Conservation (phyloP, 352 stramenopile species). For the Plasmopara viticola region DNA sequence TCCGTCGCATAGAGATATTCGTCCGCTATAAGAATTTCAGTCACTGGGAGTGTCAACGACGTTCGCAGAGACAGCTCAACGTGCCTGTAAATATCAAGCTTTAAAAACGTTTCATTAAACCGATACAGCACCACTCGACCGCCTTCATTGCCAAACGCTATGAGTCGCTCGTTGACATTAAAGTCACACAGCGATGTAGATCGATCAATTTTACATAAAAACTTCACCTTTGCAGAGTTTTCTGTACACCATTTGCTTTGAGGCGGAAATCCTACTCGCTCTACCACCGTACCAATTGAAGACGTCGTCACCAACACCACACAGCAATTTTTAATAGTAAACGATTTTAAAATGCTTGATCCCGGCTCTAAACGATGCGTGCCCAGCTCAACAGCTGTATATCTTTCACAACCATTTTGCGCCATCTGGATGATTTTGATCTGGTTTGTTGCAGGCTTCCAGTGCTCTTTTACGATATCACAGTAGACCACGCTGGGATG, state of each 20-base stretch:
- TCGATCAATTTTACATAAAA: conserved; percentile 12
- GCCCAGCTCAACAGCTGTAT: conserved; percentile 9
- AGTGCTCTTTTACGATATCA: conserved; percentile 15
- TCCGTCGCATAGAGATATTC: conserved; percentile 33
- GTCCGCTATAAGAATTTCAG: conserved; percentile 19
- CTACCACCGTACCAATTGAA: conserved; percentile 7
- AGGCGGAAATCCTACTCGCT: conserved; percentile 22
- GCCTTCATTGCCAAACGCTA: conserved; percentile 22
- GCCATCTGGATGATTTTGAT: conserved; percentile 21
- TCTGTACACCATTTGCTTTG: neutral
- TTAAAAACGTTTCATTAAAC: conserved; percentile 22
- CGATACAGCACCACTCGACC: conserved; percentile 24
- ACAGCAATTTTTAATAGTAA: conserved; percentile 24
- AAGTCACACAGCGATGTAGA: conserved; percentile 17
- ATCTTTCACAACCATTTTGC: conserved; percentile 7
- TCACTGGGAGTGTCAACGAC: conserved; percentile 18
- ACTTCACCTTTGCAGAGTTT: conserved; percentile 2
- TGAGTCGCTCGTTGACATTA: conserved; percentile 15
- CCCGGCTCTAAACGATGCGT: conserved; percentile 14
- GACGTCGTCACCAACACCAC: conserved; percentile 25
- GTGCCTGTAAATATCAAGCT: conserved; percentile 26
- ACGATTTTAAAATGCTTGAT: conserved; percentile 14
- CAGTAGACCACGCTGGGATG: conserved; percentile 5
- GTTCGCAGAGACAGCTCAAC: conserved; percentile 20
- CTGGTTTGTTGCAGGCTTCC: conserved; percentile 24